Conservation (phyloP, 1,284 basidiomycete species). For the Kalmanozyma brasiliensis region DNA sequence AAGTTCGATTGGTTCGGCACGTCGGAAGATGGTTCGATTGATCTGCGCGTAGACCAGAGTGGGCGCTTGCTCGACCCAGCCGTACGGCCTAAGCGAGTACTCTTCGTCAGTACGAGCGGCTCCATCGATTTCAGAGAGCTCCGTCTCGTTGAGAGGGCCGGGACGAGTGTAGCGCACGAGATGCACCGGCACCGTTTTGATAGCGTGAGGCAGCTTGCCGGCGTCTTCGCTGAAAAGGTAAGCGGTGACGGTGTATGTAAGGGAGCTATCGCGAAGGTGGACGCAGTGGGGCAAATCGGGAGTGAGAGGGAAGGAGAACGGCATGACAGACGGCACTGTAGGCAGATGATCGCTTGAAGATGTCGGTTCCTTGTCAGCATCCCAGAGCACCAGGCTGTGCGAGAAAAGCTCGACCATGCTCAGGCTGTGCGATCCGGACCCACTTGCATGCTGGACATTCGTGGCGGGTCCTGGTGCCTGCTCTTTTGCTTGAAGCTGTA, state of each 20-base stretch:
- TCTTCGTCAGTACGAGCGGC: slow-evolving; percentile 19
- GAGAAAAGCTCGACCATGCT: slow-evolving; percentile 51
- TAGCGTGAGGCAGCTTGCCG: slow-evolving; percentile 18
- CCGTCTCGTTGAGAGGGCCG: slow-evolving; percentile 35
- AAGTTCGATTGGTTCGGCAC: slow-evolving; percentile 61
- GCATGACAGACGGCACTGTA: slow-evolving; percentile 51
- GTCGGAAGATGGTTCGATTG: slow-evolving; percentile 60
- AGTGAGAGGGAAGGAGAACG: slow-evolving; percentile 62
- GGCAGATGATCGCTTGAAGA: slow-evolving; percentile 26
- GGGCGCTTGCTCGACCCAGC: slow-evolving; percentile 51
- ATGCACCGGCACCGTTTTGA: slow-evolving; percentile 53
- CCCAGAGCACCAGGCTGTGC: slow-evolving; percentile 52
- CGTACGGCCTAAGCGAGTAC: slow-evolving; percentile 47
- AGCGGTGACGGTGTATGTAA: slow-evolving; percentile 57
- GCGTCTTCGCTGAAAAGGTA: slow-evolving; percentile 42
- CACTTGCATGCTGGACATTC: no score
- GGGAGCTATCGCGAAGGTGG: slow-evolving; percentile 53
- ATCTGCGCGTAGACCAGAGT: slow-evolving; percentile 55
- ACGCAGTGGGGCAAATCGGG: slow-evolving; percentile 65
- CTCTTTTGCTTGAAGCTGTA: slow-evolving; percentile 31
- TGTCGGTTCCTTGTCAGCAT: slow-evolving; percentile 19
- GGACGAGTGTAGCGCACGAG: slow-evolving; percentile 59
- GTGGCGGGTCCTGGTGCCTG: not conserved
- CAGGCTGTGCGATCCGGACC: not conserved
- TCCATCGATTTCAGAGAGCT: slow-evolving; percentile 28